phyloP scores from a whole-genome alignment of 768 basidiomycete species.

The Xanthoconium stramineum region DNA sequence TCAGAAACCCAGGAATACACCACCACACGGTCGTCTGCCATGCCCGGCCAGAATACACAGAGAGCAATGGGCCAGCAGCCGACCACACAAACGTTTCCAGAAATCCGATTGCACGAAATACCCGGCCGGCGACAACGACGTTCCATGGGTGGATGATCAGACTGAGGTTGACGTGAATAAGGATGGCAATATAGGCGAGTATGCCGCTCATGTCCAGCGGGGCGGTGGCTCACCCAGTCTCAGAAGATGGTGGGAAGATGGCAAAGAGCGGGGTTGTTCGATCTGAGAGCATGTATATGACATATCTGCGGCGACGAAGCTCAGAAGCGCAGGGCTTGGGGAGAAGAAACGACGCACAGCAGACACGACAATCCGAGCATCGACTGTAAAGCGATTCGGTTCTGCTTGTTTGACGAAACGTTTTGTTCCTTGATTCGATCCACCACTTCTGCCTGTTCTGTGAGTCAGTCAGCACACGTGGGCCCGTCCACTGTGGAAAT shows the following conservation, averaged over 20 bases:
- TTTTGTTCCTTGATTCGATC: constrained; percentile 45
- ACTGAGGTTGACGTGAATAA: constrained; percentile 49
- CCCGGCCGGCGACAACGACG: constrained; percentile 24
- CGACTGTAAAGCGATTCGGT: constrained; percentile 37
- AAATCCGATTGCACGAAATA: constrained; percentile 32
- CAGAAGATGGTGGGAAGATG: constrained; percentile 36
- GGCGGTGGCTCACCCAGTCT: constrained; percentile 7
- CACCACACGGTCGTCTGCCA: constrained; percentile 60
- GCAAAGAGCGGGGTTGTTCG: constrained; percentile 47
- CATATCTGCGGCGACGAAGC: constrained; percentile 36
- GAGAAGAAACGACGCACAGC: constrained; percentile 38
- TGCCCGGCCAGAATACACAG: constrained; percentile 43
- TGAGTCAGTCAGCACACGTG: background rate
- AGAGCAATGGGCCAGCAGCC: constrained; percentile 47
- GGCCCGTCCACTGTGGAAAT: background rate
- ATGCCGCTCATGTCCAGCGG: constrained; percentile 45
- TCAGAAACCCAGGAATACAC: constrained; percentile 41
- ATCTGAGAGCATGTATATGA: constrained; percentile 43
- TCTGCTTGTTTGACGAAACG: constrained; percentile 39
- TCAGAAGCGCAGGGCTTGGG: constrained; percentile 2
- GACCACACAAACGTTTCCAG: constrained; percentile 37
- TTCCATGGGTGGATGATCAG: constrained; percentile 39
- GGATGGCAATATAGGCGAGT: constrained; percentile 47
- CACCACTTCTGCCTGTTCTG: constrained; percentile 64
- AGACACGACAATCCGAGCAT: constrained; percentile 44